Evolutionary conservation across 2,329 filamentous ascomycete species (phyloP), one percentile per base, ranked within the genome.

Genomic region (Pseudogymnoascus sp.): DNA sequence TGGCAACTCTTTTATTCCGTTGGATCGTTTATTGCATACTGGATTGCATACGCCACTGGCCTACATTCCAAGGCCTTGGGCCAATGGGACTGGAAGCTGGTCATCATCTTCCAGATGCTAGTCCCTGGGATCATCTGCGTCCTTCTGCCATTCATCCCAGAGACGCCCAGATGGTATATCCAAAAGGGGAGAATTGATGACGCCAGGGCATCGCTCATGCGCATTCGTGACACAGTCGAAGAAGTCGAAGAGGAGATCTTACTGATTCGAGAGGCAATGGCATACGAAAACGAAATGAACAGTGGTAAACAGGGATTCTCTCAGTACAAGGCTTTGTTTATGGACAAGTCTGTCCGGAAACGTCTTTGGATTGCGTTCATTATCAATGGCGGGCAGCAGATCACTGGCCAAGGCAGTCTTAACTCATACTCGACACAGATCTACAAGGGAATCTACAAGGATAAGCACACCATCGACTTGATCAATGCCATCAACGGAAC

Each of bases 401-500:
- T 90, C 41, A 88, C 86, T 4, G 87, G 87, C 17, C 87, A 90
- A 73, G 88, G 87, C 65, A 87, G 86, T 1, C 79, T 90, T 66
- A 90, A 90, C 79, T 81, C 82, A 2, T 90, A 90, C 78, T 87
- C 83, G 17, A 88, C 86, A n/a, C 82, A 84, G 67, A 87, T 90
- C 69, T 90, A 90, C 78, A 83, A 88, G 75, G 86, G 87, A 71
- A 82, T 90, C 27, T 90, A 87, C 78, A 79, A 76, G 25, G 79
- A 74, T 61, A 76, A 74, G 61, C 76, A 81, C 60, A 84, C 80
- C 21, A 89, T 90, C 71, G 85, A 85, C 65, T 78, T 90, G 31
- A 90, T 90, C 78, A 90, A 90, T 71, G 87, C 87, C 4, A 78
- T 90, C 61, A 90, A 90, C 71, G 87, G 86, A 38, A 90, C 87